Evolutionary conservation across 306 rosid genomes (phyloP).

Genomic region (Oxytropis ochrocephala): DNA sequence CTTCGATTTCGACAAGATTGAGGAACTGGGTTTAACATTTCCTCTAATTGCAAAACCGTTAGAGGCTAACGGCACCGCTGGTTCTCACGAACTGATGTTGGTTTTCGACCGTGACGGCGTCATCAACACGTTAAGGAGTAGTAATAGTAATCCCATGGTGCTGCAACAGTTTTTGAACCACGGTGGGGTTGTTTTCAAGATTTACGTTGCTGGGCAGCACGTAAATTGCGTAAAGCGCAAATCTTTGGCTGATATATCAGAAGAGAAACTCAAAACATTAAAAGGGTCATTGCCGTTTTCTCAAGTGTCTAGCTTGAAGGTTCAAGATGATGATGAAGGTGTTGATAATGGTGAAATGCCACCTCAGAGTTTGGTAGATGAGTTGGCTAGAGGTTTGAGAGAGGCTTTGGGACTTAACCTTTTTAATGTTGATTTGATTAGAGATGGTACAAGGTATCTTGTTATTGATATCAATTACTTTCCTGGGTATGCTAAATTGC

Average conservation of each 20-base stretch:
- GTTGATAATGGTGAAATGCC: conserved; percentile 39
- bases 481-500: conserved; percentile 64
- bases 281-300: conserved; percentile 35
- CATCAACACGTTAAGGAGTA: not conserved
- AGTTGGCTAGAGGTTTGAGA: conserved; percentile 32
- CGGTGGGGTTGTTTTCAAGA: conserved; percentile 66
- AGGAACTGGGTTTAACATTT: conserved; percentile 12
- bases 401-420: conserved; percentile 45
- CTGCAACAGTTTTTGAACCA: conserved; percentile 69
- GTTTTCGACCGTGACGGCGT: conserved; percentile 37
- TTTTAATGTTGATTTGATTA: conserved; percentile 60
- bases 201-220: conserved; percentile 52
- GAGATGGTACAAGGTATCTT: conserved; percentile 38
- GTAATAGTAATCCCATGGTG: conserved; percentile 24
- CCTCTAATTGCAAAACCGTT: conserved; percentile 37
- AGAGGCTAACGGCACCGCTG: conserved; percentile 16
- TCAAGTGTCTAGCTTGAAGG: conserved; percentile 36
- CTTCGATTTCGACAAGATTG: not conserved
- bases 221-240: conserved; percentile 49
- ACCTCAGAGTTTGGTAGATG: conserved; percentile 27
- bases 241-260: conserved; percentile 38
- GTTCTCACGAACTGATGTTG: conserved; percentile 46
- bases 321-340: not conserved
- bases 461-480: conserved; percentile 74
- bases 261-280: conserved; percentile 10